Evolutionary conservation across 257 asterid genomes (phyloP).

Genomic region (Eustoma russellianum): DNA sequence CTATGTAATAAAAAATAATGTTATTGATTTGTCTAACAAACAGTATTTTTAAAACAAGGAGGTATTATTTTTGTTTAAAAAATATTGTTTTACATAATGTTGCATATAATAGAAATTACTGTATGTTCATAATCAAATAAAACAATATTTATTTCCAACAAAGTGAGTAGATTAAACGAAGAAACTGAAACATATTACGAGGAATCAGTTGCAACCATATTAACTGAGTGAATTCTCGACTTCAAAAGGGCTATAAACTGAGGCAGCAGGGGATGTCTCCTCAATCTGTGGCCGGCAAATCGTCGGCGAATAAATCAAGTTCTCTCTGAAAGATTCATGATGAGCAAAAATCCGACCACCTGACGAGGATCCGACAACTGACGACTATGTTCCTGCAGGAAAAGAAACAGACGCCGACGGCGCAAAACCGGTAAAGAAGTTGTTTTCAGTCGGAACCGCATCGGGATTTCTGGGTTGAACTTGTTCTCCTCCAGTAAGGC

Average conservation of each 20-base stretch:
- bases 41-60: no score
- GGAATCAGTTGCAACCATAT: conserved; percentile 18
- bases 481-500: conserved; percentile 14
- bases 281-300: conserved; percentile 19
- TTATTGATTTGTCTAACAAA: no score
- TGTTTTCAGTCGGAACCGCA: conserved; percentile 9
- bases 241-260: conserved; percentile 20
- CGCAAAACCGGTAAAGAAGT: not conserved
- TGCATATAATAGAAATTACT: no score
- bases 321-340: conserved; percentile 9
- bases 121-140: no score
- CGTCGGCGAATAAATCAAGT: conserved; percentile 18
- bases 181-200: not conserved
- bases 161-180: not conserved
- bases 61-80: no score
- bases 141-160: no score
- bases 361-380: conserved; percentile 24
- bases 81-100: no score
- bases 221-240: conserved; percentile 22
- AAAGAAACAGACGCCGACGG: not conserved
- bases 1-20: no score
- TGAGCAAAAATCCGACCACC: conserved; percentile 13
- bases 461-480: conserved; percentile 4
- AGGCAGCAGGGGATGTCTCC: conserved; percentile 17
- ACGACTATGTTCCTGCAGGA: conserved; percentile 5